These are phyloP conservation scores for Penicillium salamii DNA, from an alignment of 495 filamentous ascomycete genomes.

Conservation along the genomic window DNA sequence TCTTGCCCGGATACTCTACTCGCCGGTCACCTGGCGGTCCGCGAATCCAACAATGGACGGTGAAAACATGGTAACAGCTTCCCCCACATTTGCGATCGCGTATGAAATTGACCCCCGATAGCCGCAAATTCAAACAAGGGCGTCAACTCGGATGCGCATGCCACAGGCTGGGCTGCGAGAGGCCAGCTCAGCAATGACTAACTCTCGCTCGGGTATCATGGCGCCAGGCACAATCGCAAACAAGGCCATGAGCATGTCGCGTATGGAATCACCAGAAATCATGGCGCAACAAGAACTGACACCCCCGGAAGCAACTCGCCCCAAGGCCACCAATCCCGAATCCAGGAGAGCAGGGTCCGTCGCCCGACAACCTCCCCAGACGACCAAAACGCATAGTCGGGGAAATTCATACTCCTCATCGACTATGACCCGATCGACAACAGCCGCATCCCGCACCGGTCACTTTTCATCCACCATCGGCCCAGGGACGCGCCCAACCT, in stretches of 20 bases:
- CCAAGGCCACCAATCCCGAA: slow-evolving; percentile 49
- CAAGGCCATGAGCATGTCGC: slow-evolving; percentile 29
- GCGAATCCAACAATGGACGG: slow-evolving; percentile 33
- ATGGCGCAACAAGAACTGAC: slow-evolving; percentile 11
- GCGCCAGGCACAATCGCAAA: slow-evolving; percentile 48
- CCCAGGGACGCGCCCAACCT: slow-evolving; percentile 47
- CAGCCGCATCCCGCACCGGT: slow-evolving; percentile 49
- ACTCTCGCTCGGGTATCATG: slow-evolving; percentile 57
- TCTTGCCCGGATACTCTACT: slow-evolving; percentile 25
- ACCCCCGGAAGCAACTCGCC: slow-evolving; percentile 59
- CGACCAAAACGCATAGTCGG: slow-evolving; percentile 37
- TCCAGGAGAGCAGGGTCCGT: slow-evolving; percentile 35
- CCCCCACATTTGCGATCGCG: neutral
- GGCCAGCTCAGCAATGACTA: slow-evolving; percentile 64
- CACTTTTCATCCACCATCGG: slow-evolving; percentile 58
- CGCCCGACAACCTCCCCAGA: slow-evolving; percentile 27
- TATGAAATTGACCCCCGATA: neutral
- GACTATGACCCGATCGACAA: slow-evolving; percentile 40
- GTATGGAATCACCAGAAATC: slow-evolving; percentile 21
- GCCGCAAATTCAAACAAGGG: slow-evolving; percentile 25
- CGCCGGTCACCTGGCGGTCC: slow-evolving; percentile 27
- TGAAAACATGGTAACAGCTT: slow-evolving; percentile 32
- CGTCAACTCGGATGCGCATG: slow-evolving; percentile 34
- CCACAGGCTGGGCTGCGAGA: slow-evolving; percentile 45
- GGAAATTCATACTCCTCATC: slow-evolving; percentile 45